Evolutionary conservation across 495 filamentous ascomycete genomes (phyloP).

Genomic region (Penicillium roqueforti): DNA sequence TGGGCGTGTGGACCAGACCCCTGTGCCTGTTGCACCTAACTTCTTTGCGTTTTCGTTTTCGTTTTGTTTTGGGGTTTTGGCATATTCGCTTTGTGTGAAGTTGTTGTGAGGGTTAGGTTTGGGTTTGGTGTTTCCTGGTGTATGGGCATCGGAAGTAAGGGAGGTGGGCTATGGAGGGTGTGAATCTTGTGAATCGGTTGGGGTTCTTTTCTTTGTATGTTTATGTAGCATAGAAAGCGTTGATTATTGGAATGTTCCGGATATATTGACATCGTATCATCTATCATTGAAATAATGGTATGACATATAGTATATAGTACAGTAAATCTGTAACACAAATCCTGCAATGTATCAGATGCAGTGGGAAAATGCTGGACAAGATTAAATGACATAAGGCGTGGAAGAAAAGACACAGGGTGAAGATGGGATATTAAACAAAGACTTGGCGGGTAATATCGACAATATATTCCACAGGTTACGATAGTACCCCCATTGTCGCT

Average conservation of each 20-base stretch:
- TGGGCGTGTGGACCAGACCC: neutral
- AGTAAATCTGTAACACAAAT: neutral
- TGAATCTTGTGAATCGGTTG: neutral
- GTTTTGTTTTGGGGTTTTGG: neutral
- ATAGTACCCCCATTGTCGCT: too few species aligned
- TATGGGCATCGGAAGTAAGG: neutral
- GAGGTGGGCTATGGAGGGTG: neutral
- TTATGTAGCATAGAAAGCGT: neutral
- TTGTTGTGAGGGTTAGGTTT: neutral
- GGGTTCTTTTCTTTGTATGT: neutral
- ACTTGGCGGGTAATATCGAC: neutral
- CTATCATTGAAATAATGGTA: constrained; percentile 4
- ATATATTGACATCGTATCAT: constrained; percentile 17
- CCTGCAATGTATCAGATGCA: neutral
- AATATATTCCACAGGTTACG: too few species aligned
- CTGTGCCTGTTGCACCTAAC: neutral
- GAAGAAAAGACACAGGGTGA: neutral
- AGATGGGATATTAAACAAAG: constrained; percentile 7
- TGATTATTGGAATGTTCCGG: neutral
- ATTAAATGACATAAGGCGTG: constrained; percentile 21
- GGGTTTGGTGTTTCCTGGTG: neutral
- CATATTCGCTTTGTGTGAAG: neutral
- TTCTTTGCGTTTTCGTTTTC: neutral
- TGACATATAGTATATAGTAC: constrained; percentile 12
- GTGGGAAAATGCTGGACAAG: neutral